Conservation (phyloP, 192 early-diverging fungal genomes). For the Podila epicladia region DNA sequence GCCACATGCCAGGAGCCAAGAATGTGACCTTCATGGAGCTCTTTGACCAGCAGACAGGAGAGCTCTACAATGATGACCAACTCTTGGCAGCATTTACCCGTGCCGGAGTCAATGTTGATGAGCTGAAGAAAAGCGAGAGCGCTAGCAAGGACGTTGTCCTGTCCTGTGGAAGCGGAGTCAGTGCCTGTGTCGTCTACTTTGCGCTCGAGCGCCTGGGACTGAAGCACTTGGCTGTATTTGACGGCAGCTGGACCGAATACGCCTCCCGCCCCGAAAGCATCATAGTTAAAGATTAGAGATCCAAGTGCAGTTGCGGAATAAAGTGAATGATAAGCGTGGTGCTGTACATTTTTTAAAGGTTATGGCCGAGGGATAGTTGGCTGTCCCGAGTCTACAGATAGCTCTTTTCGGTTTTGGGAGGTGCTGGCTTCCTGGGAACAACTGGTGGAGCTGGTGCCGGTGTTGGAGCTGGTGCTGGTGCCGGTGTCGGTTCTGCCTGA, state of each 20-base stretch:
- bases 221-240: slow-evolving; percentile 77
- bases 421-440: slow-evolving; percentile 37
- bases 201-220: slow-evolving; percentile 79
- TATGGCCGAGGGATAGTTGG: no score
- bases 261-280: slow-evolving; percentile 73
- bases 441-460: slow-evolving; percentile 16
- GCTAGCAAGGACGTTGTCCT: slow-evolving; percentile 71
- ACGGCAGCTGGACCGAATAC: slow-evolving; percentile 95
- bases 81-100: slow-evolving; percentile 61
- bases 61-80: slow-evolving; percentile 65
- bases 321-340: neutral
- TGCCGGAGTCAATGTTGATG: slow-evolving; percentile 71
- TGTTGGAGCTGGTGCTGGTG: neutral
- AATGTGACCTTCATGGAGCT: slow-evolving; percentile 77
- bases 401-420: slow-evolving; percentile 46
- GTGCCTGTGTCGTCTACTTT: slow-evolving; percentile 83
- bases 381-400: slow-evolving; percentile 15
- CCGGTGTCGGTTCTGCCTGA: neutral
- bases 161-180: slow-evolving; percentile 91
- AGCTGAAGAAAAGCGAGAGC: slow-evolving; percentile 8
- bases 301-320: neutral
- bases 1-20: slow-evolving; percentile 85
- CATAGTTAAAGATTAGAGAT: slow-evolving; percentile 64
- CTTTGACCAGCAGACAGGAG: slow-evolving; percentile 57
- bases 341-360: neutral